Evolutionary conservation across 768 basidiomycete species (phyloP), one percentile per base, ranked within the genome.

Genomic region (Rhodotorula kratochvilovae): DNA sequence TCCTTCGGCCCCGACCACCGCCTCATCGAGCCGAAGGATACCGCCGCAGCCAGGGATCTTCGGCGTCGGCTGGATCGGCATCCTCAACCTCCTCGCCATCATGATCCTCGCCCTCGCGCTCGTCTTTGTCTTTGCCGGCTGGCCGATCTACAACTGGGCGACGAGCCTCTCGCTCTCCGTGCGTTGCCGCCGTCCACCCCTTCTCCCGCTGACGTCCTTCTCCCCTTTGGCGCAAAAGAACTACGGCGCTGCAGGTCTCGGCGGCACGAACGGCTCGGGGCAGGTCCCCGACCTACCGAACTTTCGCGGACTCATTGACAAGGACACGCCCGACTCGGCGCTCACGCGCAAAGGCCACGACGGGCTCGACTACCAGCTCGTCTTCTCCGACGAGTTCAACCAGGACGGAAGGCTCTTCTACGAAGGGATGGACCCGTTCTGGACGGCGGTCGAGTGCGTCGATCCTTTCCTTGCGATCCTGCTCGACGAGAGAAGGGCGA

Each of bases 331-430:
- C 2, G 61, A 81, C 5, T 79, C 81, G 15, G 89, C 82, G 16
- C 80, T 81, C 65, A 85, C 85, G 35, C 84, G 88, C 12, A 85
- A 81, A 4, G 90, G 89, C 7, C 88, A 84, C 72, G 91, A 96
- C 77, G 93, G 92, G 3, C 82, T 87, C 66, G 80, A 83, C 12
- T 94, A 91, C 78, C 81, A 87, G 61, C 86, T 97, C 35, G 88
- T 90, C 3, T 96, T 92, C 81, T 91, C 89, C 67, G 90, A 90
- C 80, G 90, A 90, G 70, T 95, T 88, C 84, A 87, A 87, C 82
- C 85, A 72, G 79, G 89, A 83, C 75, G 93, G 83, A 72, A 87
- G 79, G 81, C 89, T 84, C 80, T 90, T 86, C 85, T 92, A 75
- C 85, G 89, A 51, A 17, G 66, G 63, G 15, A 46, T 64, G 27